A percentile compares a stretch with the other conserved stretches of the same genome.
phyloP scores from a whole-genome alignment of 371 early-diverging fungal genomes.

The Saksenaea oblongispora region DNA sequence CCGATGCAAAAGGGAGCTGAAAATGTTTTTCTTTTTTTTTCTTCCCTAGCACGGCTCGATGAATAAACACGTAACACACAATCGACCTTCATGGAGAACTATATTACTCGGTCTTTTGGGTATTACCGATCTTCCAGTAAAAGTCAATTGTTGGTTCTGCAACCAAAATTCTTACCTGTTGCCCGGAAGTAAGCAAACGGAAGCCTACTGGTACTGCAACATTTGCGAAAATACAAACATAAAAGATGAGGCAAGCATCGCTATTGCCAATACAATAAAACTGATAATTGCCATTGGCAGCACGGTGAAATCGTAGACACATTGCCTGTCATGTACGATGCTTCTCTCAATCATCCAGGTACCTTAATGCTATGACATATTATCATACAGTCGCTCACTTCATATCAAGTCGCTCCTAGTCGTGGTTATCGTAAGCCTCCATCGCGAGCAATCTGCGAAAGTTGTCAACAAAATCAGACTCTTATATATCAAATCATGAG shows the following conservation, averaged over 20 bases:
- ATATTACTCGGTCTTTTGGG: constrained; percentile 13
- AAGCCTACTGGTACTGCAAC: constrained; percentile 21
- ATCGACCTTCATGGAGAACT: constrained; percentile 7
- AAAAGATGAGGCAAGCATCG: constrained; percentile 17
- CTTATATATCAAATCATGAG: constrained; percentile 27
- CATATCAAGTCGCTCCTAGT: not conserved
- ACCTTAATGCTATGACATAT: not conserved
- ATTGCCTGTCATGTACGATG: constrained; percentile 13
- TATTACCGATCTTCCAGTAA: constrained; percentile 21
- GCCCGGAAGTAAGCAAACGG: constrained; percentile 20
- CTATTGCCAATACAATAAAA: not conserved
- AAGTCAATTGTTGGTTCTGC: constrained; percentile 38
- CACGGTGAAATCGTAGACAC: constrained; percentile 25
- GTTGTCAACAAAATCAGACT: constrained; percentile 16
- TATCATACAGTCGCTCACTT: not conserved
- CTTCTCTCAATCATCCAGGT: constrained; percentile 16
- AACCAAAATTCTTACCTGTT: constrained; percentile 26
- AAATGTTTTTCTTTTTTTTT: not conserved
- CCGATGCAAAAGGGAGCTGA: not conserved
- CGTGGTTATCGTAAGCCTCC: not conserved
- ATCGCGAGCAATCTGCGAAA: constrained; percentile 15
- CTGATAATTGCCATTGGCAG: not conserved
- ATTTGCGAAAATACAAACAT: constrained; percentile 28
- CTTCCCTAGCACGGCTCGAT: not conserved
- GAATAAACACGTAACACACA: constrained; percentile 4